A percentile compares a stretch with the other conserved stretches of the same genome.
Conservation (phyloP, 768 basidiomycete species). For the Antrodiella citrinella region DNA sequence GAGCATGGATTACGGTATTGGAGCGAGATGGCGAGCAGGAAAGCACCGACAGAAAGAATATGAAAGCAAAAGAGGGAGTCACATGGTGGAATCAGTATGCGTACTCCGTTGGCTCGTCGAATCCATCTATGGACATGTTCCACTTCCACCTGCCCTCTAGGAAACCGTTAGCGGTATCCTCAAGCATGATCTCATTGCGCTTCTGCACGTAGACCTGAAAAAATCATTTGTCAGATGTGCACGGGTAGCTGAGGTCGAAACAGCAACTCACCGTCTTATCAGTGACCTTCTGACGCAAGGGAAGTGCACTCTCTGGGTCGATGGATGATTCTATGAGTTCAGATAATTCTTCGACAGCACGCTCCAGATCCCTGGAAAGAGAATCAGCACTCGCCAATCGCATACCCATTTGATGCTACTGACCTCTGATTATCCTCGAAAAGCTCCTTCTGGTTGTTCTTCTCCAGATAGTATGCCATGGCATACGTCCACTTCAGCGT, state of each 20-base stretch:
- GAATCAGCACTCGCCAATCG: too few relatives aligned
- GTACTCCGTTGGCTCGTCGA: constrained; percentile 29
- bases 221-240: too few relatives aligned
- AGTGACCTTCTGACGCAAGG: constrained; percentile 84
- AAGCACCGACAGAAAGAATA: too few relatives aligned
- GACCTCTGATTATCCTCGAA: constrained; percentile 97
- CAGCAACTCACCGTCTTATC: constrained; percentile 74
- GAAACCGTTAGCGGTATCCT: constrained; percentile 90
- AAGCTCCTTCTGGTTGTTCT: constrained; percentile 86
- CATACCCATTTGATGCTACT: too few relatives aligned
- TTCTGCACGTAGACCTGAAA: constrained; percentile 88
- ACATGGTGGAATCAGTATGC: neutral
- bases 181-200: constrained; percentile 89
- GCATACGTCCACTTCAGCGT: constrained; percentile 99
- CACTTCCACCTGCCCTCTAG: constrained; percentile 79
- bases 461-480: constrained; percentile 95
- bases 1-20: too few relatives aligned
- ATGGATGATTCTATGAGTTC: constrained; percentile 90
- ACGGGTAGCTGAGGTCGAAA: too few relatives aligned
- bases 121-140: constrained; percentile 67
- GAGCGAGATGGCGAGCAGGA: too few relatives aligned
- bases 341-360: constrained; percentile 90
- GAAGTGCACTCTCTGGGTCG: constrained; percentile 74
- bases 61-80: neutral
- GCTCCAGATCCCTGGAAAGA: constrained; percentile 73